Evolutionary conservation across 306 rosid genomes (phyloP).

Genomic region (Crotalaria pallida): DNA sequence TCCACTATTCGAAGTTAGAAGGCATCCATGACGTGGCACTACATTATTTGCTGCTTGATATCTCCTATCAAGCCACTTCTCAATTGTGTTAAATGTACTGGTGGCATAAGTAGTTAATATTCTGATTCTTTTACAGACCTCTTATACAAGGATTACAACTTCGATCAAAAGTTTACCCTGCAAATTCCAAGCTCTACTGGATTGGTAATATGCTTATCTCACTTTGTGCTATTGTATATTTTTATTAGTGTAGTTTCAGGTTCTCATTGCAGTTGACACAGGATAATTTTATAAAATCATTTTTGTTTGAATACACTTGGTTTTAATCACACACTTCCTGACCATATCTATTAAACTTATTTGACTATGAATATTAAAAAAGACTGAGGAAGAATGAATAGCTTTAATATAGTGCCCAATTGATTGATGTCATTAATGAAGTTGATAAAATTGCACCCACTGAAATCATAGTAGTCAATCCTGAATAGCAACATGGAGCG

Average conservation of each 20-base stretch:
- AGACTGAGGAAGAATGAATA: background rate
- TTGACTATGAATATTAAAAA: background rate
- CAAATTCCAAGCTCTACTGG: slow-evolving; percentile 61
- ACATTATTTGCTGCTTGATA: background rate
- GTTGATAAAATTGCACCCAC: background rate
- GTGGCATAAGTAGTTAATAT: background rate
- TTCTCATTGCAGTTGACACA: background rate
- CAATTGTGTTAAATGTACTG: background rate
- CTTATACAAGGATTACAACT: slow-evolving; percentile 82
- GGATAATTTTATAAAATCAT: background rate
- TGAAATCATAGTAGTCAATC: background rate
- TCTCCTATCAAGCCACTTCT: slow-evolving; percentile 1
- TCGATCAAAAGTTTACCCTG: slow-evolving; percentile 71
- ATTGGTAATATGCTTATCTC: slow-evolving; percentile 58
- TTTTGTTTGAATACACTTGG: background rate
- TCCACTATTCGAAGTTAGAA: background rate
- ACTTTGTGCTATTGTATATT: background rate
- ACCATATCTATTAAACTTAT: background rate
- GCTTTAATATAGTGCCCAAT: background rate
- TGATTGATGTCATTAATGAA: background rate
- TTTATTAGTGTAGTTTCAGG: background rate
- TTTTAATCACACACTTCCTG: background rate
- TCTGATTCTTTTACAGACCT: slow-evolving; percentile 53
- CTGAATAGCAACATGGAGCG: too few species aligned
- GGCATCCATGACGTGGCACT: background rate